Evolutionary conservation across 169 alveolate genomes (phyloP), one percentile per base, ranked within the genome.

Genomic region (Plasmodium yoelii): DNA sequence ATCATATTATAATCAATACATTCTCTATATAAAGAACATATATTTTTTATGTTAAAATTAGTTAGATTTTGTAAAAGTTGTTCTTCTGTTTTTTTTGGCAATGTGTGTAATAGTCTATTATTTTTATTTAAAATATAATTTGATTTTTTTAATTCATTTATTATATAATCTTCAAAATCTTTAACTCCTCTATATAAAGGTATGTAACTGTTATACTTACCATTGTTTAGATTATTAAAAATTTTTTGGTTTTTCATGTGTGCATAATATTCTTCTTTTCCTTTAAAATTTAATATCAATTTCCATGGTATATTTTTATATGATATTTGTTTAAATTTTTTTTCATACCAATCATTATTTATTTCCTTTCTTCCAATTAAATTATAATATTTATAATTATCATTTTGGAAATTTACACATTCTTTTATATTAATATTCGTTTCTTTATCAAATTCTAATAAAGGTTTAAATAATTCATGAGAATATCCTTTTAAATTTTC

Each of bases 291-390:
- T 46, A 82, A 51, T 6, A 55, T 47, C 53, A 82, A 28, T 13
- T 28, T 67, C 90, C 90, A 82, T 2, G 90, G 90, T 0, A 82
- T 60, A 47, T 82, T 82, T 46, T 70, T 65, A 56, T 82, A 60
- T 56, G 90, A 70, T 69, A 82, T 82, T 18, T 47, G 59, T 55
- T 39, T 13, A 22, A 82, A 82, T 42, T 82, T 69, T 51, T 68
- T 42, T 12, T 82, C 72, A 39, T 82, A 82, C 90, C 90, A 82
- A 44, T 82, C 86, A 34, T 22, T 57, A 15, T 82, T 82, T 24
- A 82, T 55, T 12, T 55, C 26, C 22, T 82, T 28, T n/a, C 46
- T 82, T 67, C 39, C 42, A 5, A 70, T 47, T 18, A 82, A 18
- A 44, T 68, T 56, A 47, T 67, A 53, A 18, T 68, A 56, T 10